These are phyloP conservation scores for Chaetomium olivaceum DNA, from an alignment of 2,329 filamentous ascomycete genomes.

Conservation along the genomic window DNA sequence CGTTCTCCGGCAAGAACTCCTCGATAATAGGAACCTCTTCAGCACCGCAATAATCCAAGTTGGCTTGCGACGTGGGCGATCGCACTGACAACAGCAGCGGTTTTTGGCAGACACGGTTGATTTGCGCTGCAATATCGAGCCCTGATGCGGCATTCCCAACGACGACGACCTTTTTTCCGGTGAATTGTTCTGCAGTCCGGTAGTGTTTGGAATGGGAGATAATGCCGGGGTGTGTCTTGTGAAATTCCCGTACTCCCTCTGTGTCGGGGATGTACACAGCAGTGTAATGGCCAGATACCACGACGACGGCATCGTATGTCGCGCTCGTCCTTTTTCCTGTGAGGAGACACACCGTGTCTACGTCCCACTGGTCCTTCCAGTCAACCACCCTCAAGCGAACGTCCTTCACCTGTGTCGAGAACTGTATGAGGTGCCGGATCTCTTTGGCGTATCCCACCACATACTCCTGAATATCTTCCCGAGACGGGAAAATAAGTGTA, in stretches of 20 bases:
- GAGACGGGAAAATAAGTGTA: slow-evolving; percentile 71
- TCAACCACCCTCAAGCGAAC: slow-evolving; percentile 47
- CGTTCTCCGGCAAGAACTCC: slow-evolving; percentile 54
- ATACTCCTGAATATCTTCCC: slow-evolving; percentile 71
- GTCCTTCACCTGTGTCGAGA: slow-evolving; percentile 69
- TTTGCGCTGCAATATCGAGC: slow-evolving; percentile 77
- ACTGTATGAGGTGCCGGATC: slow-evolving; percentile 65
- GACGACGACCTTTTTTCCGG: slow-evolving; percentile 72
- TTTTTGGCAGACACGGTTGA: slow-evolving; percentile 58
- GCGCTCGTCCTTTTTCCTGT: slow-evolving; percentile 44
- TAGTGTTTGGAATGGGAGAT: slow-evolving; percentile 81
- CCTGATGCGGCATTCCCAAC: slow-evolving; percentile 85
- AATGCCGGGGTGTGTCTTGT: slow-evolving; percentile 56
- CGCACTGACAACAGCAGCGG: slow-evolving; percentile 67
- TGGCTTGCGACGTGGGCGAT: slow-evolving; percentile 49
- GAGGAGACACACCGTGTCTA: slow-evolving; percentile 55
- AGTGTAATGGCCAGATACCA: slow-evolving; percentile 74
- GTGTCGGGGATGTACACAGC: slow-evolving; percentile 67
- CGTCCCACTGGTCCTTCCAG: slow-evolving; percentile 58
- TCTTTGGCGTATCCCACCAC: slow-evolving; percentile 70
- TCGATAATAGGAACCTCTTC: slow-evolving; percentile 60
- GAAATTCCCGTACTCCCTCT: slow-evolving; percentile 60
- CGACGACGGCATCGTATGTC: slow-evolving; percentile 72
- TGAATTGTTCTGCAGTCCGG: slow-evolving; percentile 63
- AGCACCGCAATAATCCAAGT: slow-evolving; percentile 47